Conservation (phyloP, 495 filamentous ascomycete genomes). For the Aspergillus hancockii region DNA sequence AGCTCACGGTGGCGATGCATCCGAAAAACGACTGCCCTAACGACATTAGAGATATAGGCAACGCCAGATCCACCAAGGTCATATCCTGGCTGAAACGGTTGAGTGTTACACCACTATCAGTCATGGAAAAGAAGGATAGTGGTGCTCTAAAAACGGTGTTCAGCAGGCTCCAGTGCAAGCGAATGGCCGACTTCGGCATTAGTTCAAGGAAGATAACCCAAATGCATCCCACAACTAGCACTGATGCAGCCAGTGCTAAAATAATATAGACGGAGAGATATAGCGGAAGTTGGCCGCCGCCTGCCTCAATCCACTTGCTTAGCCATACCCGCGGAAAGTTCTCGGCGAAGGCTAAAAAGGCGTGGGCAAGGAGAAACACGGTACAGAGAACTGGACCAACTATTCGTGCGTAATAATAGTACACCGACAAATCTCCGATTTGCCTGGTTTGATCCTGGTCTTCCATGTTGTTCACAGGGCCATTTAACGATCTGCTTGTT, state of each 20-base stretch:
- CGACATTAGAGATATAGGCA: slow-evolving; percentile 28
- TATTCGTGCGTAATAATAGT: slow-evolving; percentile 46
- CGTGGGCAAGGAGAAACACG: slow-evolving; percentile 25
- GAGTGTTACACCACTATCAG: slow-evolving; percentile 33
- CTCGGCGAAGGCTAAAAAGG: slow-evolving; percentile 22
- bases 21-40: slow-evolving; percentile 20
- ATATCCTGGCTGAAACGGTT: slow-evolving; percentile 54
- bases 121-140: slow-evolving; percentile 33
- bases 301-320: slow-evolving; percentile 34
- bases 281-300: slow-evolving; percentile 12
- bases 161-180: too few relatives aligned
- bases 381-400: slow-evolving; percentile 37
- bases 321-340: slow-evolving; percentile 36
- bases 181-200: too few relatives aligned
- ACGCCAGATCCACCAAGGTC: slow-evolving; percentile 45
- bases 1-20: slow-evolving; percentile 11
- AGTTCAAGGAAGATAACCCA: too few relatives aligned
- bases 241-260: slow-evolving; percentile 9
- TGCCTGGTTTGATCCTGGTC: slow-evolving; percentile 27
- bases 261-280: slow-evolving; percentile 12
- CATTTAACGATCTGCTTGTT: too few relatives aligned
- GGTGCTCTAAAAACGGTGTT: slow-evolving; percentile 17
- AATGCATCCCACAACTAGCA: too few relatives aligned
- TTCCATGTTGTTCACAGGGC: too few relatives aligned
- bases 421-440: slow-evolving; percentile 44